Conservation (phyloP, 352 stramenopile genomes). For the Globisporangium cederbergense region DNA sequence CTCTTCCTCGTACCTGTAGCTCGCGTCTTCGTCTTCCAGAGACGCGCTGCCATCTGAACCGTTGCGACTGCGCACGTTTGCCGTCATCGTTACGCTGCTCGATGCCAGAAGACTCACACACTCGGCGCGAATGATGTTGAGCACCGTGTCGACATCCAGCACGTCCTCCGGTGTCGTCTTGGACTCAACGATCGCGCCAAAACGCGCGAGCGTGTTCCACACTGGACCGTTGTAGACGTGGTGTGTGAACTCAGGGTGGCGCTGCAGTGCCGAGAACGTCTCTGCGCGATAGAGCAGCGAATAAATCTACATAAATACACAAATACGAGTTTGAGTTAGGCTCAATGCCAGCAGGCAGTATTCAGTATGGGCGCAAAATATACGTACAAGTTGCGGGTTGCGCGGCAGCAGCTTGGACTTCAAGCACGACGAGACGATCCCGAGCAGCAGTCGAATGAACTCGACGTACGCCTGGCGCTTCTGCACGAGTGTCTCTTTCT, state of each 20-base stretch:
- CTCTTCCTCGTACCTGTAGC: slow-evolving; percentile 79
- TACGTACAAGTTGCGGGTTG: slow-evolving; percentile 72
- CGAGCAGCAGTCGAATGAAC: slow-evolving; percentile 69
- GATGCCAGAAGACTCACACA: slow-evolving; percentile 64
- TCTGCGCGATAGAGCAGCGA: slow-evolving; percentile 67
- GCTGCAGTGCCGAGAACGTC: slow-evolving; percentile 50
- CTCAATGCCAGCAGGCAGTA: background rate
- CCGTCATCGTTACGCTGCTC: slow-evolving; percentile 26
- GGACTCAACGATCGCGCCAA: slow-evolving; percentile 55
- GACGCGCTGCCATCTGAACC: background rate
- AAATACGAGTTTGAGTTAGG: background rate
- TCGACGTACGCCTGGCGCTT: slow-evolving; percentile 70
- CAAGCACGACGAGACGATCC: slow-evolving; percentile 60
- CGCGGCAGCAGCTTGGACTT: slow-evolving; percentile 60
- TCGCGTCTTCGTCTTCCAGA: slow-evolving; percentile 52
- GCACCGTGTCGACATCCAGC: slow-evolving; percentile 63
- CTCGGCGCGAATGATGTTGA: slow-evolving; percentile 65
- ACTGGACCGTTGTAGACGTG: slow-evolving; percentile 61
- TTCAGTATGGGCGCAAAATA: background rate
- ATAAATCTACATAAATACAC: slow-evolving; percentile 56
- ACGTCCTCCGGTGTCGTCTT: slow-evolving; percentile 52
- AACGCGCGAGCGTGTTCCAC: slow-evolving; percentile 62
- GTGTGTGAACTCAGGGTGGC: slow-evolving; percentile 53
- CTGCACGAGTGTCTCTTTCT: slow-evolving; percentile 46
- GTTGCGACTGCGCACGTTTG: slow-evolving; percentile 1